Conservation (phyloP, 2,329 filamentous ascomycete species). For the Massarina eburnea region DNA sequence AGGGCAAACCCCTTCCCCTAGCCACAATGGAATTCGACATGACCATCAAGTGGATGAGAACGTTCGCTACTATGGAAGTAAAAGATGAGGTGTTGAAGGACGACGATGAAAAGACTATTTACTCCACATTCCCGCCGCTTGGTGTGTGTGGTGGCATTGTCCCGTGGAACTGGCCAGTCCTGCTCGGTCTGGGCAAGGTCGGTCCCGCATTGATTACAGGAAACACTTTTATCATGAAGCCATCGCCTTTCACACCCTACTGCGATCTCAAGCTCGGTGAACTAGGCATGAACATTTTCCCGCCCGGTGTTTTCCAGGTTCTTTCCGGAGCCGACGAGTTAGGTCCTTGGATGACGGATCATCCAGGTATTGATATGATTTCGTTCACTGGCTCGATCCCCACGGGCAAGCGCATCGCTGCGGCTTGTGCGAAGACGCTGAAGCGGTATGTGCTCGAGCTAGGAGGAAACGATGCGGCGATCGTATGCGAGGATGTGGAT, state of each 20-base stretch:
- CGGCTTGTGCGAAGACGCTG: conserved; percentile 45
- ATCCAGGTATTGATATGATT: conserved; percentile 63
- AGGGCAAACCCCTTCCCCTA: conserved; percentile 26
- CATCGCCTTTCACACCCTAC: conserved; percentile 60
- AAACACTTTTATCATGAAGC: conserved; percentile 59
- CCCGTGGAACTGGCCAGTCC: conserved; percentile 48
- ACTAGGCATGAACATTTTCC: conserved; percentile 59
- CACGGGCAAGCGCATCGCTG: conserved; percentile 62
- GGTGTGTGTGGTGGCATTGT: conserved; percentile 46
- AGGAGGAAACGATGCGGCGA: conserved; percentile 63
- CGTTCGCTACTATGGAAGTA: conserved; percentile 31
- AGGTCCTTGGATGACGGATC: conserved; percentile 60
- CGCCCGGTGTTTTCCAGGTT: conserved; percentile 62
- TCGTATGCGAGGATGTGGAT: conserved; percentile 58
- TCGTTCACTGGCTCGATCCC: conserved; percentile 63
- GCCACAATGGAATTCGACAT: conserved; percentile 18
- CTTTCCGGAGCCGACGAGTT: conserved; percentile 62
- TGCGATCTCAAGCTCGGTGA: conserved; percentile 61
- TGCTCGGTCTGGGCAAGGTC: conserved; percentile 53
- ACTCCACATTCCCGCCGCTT: conserved; percentile 47
- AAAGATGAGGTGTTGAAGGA: conserved; percentile 40
- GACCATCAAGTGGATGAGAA: conserved; percentile 30
- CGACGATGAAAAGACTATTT: conserved; percentile 48
- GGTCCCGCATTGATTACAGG: conserved; percentile 59
- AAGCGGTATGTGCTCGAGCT: conserved; percentile 62